These are phyloP conservation scores for Penicillium expansum DNA, from an alignment of 2,329 filamentous ascomycete genomes.

Conservation along the genomic window DNA sequence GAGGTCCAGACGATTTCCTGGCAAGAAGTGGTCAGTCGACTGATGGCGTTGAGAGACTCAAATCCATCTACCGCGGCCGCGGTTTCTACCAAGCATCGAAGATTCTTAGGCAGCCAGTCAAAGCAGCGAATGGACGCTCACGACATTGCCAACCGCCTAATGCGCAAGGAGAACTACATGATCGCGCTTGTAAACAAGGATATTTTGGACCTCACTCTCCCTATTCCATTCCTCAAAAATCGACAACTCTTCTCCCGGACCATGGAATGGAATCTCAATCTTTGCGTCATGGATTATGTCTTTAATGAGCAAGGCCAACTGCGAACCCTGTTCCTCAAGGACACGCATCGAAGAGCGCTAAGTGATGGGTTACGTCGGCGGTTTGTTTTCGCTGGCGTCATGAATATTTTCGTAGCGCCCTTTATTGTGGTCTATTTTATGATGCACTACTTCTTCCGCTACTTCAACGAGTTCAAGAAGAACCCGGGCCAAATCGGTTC, in stretches of 20 bases:
- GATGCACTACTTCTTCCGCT: slow-evolving; percentile 88
- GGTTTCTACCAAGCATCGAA: slow-evolving; percentile 57
- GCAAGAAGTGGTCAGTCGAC: slow-evolving; percentile 81
- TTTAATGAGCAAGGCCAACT: slow-evolving; percentile 90
- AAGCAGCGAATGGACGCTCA: slow-evolving; percentile 94
- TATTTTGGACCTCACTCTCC: slow-evolving; percentile 79
- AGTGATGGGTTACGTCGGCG: slow-evolving; percentile 74
- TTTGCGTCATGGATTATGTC: slow-evolving; percentile 87
- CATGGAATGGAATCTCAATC: slow-evolving; percentile 86
- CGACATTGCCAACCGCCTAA: slow-evolving; percentile 93
- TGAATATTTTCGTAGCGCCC: slow-evolving; percentile 83
- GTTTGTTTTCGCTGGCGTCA: slow-evolving; percentile 76
- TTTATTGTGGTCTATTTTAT: slow-evolving; percentile 84
- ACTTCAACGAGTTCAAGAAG: slow-evolving; percentile 96
- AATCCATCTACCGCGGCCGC: slow-evolving; percentile 78
- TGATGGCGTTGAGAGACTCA: slow-evolving; percentile 79
- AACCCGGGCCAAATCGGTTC: slow-evolving; percentile 85
- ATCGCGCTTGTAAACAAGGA: slow-evolving; percentile 98
- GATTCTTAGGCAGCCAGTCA: slow-evolving; percentile 74
- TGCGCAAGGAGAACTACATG: slow-evolving; percentile 95
- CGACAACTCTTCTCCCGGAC: slow-evolving; percentile 84
- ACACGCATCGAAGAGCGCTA: slow-evolving; percentile 73
- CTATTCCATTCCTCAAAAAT: slow-evolving; percentile 75
- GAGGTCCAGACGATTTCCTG: slow-evolving; percentile 95
- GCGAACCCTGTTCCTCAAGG: slow-evolving; percentile 78